Conservation (phyloP, 208 protist species). For the Wallacemonas rigidus region DNA sequence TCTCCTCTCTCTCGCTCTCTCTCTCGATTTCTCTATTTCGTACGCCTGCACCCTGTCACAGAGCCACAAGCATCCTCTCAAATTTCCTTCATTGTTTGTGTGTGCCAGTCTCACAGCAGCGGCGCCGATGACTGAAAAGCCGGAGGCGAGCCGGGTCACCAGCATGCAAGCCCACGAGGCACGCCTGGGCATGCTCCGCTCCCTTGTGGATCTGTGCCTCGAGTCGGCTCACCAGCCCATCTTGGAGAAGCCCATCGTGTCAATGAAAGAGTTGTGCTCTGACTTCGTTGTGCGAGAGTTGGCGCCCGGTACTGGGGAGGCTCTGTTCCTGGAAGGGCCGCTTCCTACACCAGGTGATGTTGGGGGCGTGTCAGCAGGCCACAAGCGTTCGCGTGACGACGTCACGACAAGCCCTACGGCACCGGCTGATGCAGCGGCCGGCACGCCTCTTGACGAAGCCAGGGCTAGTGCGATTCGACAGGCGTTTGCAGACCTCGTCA, state of each 20-base stretch:
- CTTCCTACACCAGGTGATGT: not conserved
- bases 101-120: no score
- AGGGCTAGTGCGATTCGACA: slow-evolving; percentile 1
- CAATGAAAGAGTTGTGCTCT: slow-evolving; percentile 81
- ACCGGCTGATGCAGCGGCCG: not conserved
- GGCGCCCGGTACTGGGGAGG: slow-evolving; percentile 45
- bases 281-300: slow-evolving; percentile 91
- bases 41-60: no score
- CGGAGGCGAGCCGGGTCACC: not conserved
- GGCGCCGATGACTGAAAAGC: not conserved
- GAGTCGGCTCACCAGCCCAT: not conserved
- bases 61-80: no score
- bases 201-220: slow-evolving; percentile 41
- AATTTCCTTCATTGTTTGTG: no score
- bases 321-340: slow-evolving; percentile 56
- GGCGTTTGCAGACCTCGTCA: slow-evolving; percentile 36
- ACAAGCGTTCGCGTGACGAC: slow-evolving; percentile 7
- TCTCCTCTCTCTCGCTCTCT: no score
- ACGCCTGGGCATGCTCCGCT: slow-evolving; percentile 58
- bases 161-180: slow-evolving; percentile 42
- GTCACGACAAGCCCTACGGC: not conserved
- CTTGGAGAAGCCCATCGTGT: slow-evolving; percentile 37
- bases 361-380: not conserved
- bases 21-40: no score
- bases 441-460: not conserved